Percentiles rank a stretch among this genome's conserved stretches.
phyloP scores from a whole-genome alignment of 139 green algal genomes.

The Chlorella sp. region DNA sequence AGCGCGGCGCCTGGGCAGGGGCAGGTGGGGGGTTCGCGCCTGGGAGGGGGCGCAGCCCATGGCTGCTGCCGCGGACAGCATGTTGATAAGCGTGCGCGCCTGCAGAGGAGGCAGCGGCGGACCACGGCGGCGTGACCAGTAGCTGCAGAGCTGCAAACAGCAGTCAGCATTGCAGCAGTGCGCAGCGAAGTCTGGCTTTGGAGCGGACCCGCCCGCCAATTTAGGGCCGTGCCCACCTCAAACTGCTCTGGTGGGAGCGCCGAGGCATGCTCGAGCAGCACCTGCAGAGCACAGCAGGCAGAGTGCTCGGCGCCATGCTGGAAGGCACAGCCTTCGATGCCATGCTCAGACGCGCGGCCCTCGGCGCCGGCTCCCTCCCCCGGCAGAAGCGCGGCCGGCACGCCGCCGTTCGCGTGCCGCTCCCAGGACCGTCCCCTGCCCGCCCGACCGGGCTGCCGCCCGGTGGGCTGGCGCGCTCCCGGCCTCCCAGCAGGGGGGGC shows the following conservation, averaged over 20 bases:
- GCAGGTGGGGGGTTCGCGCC: background rate
- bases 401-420: background rate
- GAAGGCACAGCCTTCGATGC: background rate
- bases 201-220: background rate
- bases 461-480: background rate
- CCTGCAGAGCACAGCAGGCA: background rate
- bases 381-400: background rate
- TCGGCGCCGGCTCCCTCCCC: too few species aligned
- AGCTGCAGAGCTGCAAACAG: background rate
- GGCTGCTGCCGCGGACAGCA: background rate
- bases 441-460: background rate
- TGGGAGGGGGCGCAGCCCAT: background rate
- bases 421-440: background rate
- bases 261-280: constrained; percentile 7
- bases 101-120: background rate
- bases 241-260: background rate
- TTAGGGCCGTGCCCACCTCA: background rate
- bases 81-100: constrained; percentile 5
- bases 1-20: background rate
- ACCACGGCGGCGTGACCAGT: background rate
- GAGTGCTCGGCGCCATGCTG: background rate
- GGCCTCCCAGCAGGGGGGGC: background rate
- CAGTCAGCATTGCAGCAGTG: background rate
- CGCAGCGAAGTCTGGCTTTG: background rate
- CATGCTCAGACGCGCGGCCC: too few species aligned